These are phyloP conservation scores for Nannochloropsis granulata DNA, from an alignment of 108 stramenopile genomes.

Conservation along the genomic window DNA sequence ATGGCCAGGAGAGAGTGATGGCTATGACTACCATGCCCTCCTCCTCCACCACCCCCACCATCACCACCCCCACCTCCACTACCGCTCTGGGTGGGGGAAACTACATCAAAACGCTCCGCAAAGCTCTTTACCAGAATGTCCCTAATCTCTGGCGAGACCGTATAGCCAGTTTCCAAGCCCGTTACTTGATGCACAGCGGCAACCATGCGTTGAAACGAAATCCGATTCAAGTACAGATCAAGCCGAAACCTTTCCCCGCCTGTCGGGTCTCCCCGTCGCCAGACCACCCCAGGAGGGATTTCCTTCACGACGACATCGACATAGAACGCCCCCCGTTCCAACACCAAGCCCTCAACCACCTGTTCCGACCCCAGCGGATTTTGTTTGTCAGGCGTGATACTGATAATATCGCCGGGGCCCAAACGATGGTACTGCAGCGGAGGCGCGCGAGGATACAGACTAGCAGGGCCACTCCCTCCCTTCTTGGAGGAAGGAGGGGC, in stretches of 20 bases:
- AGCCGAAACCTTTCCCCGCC: background rate
- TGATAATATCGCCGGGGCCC: constrained; percentile 20
- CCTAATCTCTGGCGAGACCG: background rate
- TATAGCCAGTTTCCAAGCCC: background rate
- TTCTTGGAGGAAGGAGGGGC: background rate
- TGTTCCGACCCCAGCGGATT: background rate
- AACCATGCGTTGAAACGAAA: background rate
- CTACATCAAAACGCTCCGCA: background rate
- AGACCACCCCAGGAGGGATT: background rate
- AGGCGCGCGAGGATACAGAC: background rate
- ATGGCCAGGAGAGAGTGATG: background rate
- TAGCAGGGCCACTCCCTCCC: background rate
- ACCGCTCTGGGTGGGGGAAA: background rate
- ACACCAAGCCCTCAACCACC: background rate
- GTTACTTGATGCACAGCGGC: background rate
- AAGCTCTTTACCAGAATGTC: background rate
- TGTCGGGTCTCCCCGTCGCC: background rate
- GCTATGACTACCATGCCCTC: background rate
- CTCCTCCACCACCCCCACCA: background rate
- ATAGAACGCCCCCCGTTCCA: background rate
- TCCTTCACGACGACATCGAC: background rate
- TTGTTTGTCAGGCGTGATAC: background rate
- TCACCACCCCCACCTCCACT: background rate
- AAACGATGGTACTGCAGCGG: constrained; percentile 25
- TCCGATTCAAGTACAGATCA: background rate